Evolutionary conservation across 306 rosid genomes (phyloP).

Genomic region (Glycine tomentella): DNA sequence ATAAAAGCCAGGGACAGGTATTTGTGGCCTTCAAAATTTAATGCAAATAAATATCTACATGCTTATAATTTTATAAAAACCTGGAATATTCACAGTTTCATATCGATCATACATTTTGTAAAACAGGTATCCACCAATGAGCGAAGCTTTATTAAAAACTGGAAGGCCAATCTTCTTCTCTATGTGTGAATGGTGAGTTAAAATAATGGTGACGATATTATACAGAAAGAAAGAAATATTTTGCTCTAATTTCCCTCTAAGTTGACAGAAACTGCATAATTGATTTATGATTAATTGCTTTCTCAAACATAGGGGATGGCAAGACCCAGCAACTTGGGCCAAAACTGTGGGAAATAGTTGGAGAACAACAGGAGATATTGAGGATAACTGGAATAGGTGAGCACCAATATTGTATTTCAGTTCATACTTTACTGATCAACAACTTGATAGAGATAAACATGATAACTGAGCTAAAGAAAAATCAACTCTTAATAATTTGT

Average conservation of each 20-base stretch:
- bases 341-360: conserved; percentile 71
- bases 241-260: not conserved
- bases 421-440: conserved; percentile 19
- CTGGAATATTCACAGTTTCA: not conserved
- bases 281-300: not conserved
- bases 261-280: not conserved
- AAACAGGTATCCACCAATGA: conserved; percentile 73
- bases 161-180: conserved; percentile 70
- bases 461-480: not conserved
- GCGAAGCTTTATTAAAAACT: conserved; percentile 60
- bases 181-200: conserved; percentile 79
- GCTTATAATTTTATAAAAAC: not conserved
- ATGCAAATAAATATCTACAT: not conserved
- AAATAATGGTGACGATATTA: not conserved
- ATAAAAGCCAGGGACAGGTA: conserved; percentile 65
- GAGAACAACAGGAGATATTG: conserved; percentile 82
- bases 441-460: conserved; percentile 6
- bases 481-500: not conserved
- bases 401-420: not conserved
- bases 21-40: not conserved
- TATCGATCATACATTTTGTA: conserved; percentile 8
- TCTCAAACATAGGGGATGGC: conserved; percentile 63
- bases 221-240: not conserved
- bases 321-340: conserved; percentile 79
- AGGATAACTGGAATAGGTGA: conserved; percentile 71